Evolutionary conservation across 805 yeast genomes (phyloP).

Genomic region (Starmera pachycereana): DNA sequence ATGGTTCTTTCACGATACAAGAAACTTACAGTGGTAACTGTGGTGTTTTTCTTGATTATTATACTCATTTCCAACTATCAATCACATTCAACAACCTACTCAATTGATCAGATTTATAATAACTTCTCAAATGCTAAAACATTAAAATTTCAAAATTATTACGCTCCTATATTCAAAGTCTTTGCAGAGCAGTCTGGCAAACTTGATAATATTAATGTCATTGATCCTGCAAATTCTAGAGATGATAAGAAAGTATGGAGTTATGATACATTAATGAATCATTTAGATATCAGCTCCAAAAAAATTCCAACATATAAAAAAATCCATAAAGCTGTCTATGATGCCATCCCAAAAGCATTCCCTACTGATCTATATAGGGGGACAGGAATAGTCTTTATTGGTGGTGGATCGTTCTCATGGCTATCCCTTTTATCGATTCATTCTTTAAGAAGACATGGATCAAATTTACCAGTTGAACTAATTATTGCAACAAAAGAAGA

Average conservation of each 20-base stretch:
- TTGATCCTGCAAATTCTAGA: not conserved
- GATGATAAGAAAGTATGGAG: not conserved
- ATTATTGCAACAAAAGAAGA: constrained; percentile 58
- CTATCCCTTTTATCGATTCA: constrained; percentile 55
- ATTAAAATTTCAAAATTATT: constrained; percentile 9
- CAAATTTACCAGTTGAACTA: constrained; percentile 63
- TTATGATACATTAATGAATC: not conserved
- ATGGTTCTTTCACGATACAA: too few species aligned
- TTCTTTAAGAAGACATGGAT: constrained; percentile 49
- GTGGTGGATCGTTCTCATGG: constrained; percentile 75
- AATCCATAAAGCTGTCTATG: not conserved
- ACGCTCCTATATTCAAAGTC: constrained; percentile 3
- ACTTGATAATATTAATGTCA: constrained; percentile 5
- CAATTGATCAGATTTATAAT: not conserved
- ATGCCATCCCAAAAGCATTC: not conserved
- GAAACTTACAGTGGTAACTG: too few species aligned
- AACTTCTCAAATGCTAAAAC: not conserved
- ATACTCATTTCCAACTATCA: too few species aligned
- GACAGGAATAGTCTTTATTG: constrained; percentile 55
- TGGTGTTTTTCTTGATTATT: too few species aligned
- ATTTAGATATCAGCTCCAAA: not conserved
- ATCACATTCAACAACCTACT: too few species aligned
- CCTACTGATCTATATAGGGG: constrained; percentile 18
- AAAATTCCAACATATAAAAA: not conserved
- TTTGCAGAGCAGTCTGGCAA: constrained; percentile 3